phyloP scores from a whole-genome alignment of 83 land plant species.

The Thuja plicata region DNA sequence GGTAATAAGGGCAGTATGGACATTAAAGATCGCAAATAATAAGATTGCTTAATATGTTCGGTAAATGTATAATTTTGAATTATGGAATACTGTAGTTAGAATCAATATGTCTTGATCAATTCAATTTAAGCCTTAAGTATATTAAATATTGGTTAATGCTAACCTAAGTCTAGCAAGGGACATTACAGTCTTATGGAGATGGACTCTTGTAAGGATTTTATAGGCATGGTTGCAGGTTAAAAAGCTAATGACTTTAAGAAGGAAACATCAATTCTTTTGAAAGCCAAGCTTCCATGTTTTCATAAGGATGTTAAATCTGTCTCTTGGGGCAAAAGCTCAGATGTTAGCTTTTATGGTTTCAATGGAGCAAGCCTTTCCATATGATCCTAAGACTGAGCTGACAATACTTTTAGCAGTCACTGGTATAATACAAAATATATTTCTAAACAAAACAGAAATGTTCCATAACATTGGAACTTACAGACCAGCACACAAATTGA shows the following conservation, averaged over 20 bases:
- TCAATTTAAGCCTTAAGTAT: no score
- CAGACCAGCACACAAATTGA: not conserved
- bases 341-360: not conserved
- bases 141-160: no score
- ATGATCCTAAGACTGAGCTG: not conserved
- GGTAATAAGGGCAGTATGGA: no score
- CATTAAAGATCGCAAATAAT: no score
- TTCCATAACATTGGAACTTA: not conserved
- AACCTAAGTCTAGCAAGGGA: no score
- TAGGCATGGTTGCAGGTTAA: not conserved
- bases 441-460: conserved; percentile 3
- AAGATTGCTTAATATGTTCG: no score
- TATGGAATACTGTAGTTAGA: no score
- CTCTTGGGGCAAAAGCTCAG: not conserved
- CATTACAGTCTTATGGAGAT: no score
- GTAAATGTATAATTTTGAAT: no score
- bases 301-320: not conserved
- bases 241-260: not conserved
- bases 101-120: no score
- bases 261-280: not conserved
- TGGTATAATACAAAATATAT: not conserved
- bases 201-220: not conserved
- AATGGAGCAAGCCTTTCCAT: not conserved
- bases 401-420: not conserved
- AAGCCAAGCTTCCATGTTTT: not conserved